These are phyloP conservation scores for Suillus placidus DNA, from an alignment of 768 basidiomycete species.

Conservation along the genomic window DNA sequence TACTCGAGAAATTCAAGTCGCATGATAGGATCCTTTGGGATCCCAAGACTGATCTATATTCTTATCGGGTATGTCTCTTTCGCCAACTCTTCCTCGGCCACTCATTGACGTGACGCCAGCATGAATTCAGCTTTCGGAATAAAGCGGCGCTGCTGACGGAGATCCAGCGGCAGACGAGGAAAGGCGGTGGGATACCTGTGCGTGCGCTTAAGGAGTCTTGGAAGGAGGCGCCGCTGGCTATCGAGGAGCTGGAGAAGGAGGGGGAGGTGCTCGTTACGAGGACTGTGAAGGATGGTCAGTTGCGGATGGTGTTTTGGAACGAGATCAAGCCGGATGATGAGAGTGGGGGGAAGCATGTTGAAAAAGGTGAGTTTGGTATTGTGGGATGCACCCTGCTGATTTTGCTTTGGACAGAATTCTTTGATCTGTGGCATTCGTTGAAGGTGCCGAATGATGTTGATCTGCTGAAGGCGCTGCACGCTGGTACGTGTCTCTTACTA, in stretches of 20 bases:
- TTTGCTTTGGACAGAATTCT: conserved; percentile 62
- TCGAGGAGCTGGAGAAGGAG: conserved; percentile 88
- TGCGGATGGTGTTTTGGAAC: conserved; percentile 89
- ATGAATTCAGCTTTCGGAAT: conserved; percentile 83
- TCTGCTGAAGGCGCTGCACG: conserved; percentile 72
- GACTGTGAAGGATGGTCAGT: conserved; percentile 78
- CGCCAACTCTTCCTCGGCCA: neutral
- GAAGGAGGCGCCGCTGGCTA: conserved; percentile 81
- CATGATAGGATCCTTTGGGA: conserved; percentile 84
- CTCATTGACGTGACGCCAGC: conserved; percentile 43
- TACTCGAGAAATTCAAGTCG: conserved; percentile 79
- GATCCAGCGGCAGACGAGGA: conserved; percentile 82
- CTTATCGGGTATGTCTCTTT: conserved; percentile 67
- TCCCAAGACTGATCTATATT: conserved; percentile 81
- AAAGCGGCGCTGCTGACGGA: conserved; percentile 84
- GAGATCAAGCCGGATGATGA: conserved; percentile 81
- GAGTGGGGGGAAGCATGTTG: conserved; percentile 68
- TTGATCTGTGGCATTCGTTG: conserved; percentile 83
- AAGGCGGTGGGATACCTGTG: conserved; percentile 84
- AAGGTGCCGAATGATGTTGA: conserved; percentile 88
- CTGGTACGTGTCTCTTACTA: conserved; percentile 47
- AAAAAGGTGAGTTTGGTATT: conserved; percentile 61
- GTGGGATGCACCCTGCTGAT: conserved; percentile 7
- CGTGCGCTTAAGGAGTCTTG: conserved; percentile 87
- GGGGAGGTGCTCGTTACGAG: conserved; percentile 89